Evolutionary conservation across 2,329 filamentous ascomycete genomes (phyloP).

Genomic region (Fusarium nisikadoi): DNA sequence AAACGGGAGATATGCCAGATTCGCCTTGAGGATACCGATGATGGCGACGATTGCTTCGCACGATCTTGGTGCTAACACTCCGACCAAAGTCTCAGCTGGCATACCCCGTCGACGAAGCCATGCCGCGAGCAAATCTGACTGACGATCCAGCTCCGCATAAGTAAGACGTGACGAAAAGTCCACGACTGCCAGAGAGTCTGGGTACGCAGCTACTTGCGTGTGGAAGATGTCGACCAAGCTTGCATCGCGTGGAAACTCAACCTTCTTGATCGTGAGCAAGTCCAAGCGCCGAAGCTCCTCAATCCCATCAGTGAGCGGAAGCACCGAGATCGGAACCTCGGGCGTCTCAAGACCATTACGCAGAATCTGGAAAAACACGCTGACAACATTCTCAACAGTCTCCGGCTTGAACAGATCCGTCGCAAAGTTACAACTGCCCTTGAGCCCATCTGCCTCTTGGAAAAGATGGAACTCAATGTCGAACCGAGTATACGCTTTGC

Average conservation of each 20-base stretch:
- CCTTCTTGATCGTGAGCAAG: background rate
- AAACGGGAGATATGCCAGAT: slow-evolving; percentile 41
- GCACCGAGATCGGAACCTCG: background rate
- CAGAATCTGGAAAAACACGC: slow-evolving; percentile 31
- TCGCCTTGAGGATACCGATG: slow-evolving; percentile 41
- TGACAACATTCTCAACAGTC: slow-evolving; percentile 34
- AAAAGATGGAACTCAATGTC: slow-evolving; percentile 44
- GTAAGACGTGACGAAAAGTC: slow-evolving; percentile 31
- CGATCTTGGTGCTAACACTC: slow-evolving; percentile 29
- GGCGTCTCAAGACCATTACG: slow-evolving; percentile 23
- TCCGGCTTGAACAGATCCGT: slow-evolving; percentile 35
- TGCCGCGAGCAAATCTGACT: slow-evolving; percentile 27
- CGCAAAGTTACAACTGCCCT: slow-evolving; percentile 29
- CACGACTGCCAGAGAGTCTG: slow-evolving; percentile 27
- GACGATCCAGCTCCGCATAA: slow-evolving; percentile 35
- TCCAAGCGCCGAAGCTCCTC: background rate
- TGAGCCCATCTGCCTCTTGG: slow-evolving; percentile 21
- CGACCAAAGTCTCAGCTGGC: slow-evolving; percentile 31
- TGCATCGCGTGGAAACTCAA: slow-evolving; percentile 11
- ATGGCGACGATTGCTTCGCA: slow-evolving; percentile 41
- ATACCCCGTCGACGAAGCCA: slow-evolving; percentile 26
- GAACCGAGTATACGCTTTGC: slow-evolving; percentile 23
- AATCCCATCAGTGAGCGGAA: slow-evolving; percentile 3
- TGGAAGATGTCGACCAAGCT: slow-evolving; percentile 40
- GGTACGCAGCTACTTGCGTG: slow-evolving; percentile 19